Evolutionary conservation across 2,329 filamentous ascomycete genomes (phyloP).

Genomic region (Neopestalotiopsis sp.): DNA sequence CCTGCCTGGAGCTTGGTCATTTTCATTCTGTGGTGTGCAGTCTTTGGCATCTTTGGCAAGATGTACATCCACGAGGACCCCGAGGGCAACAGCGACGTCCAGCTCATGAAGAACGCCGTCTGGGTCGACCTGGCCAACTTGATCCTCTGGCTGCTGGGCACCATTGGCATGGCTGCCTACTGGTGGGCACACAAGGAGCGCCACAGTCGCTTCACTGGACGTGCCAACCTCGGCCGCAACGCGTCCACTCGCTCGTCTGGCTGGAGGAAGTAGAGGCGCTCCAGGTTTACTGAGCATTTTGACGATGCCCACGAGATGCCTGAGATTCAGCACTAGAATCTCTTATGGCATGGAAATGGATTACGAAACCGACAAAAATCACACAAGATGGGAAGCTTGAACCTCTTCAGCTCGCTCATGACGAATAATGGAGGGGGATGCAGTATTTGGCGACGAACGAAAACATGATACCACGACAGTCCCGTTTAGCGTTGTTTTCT

Average conservation of each 20-base stretch:
- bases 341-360: neutral
- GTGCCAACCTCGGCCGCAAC: conserved; percentile 51
- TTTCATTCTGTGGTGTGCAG: conserved; percentile 78
- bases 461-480: neutral
- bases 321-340: neutral
- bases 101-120: conserved; percentile 84
- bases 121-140: conserved; percentile 81
- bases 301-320: neutral
- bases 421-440: neutral
- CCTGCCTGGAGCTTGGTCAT: conserved; percentile 75
- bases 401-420: neutral
- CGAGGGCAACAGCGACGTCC: conserved; percentile 66
- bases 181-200: conserved; percentile 62
- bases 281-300: neutral
- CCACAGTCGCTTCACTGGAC: conserved; percentile 62
- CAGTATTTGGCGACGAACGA: neutral
- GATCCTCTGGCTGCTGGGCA: conserved; percentile 75
- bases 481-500: neutral
- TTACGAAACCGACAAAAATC: neutral
- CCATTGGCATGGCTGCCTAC: conserved; percentile 58
- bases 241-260: conserved; percentile 25
- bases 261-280: conserved; percentile 23
- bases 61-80: conserved; percentile 76
- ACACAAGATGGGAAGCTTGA: neutral
- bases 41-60: conserved; percentile 84